Evolutionary conservation across 108 stramenopile genomes (phyloP).

Genomic region (Cylindrotheca fusiformis): DNA sequence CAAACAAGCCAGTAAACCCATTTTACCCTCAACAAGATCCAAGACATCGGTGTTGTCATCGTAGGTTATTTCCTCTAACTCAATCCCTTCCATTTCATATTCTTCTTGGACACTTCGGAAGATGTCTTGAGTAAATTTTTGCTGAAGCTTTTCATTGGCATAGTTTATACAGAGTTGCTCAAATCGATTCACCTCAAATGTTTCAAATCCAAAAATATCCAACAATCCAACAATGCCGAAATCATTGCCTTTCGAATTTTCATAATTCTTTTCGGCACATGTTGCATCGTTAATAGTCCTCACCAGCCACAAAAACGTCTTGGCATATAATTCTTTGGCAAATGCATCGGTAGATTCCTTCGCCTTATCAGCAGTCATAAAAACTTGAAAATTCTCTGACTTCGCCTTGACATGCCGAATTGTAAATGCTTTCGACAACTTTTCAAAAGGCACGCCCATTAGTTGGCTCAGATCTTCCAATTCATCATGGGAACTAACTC

Average conservation of each 20-base stretch:
- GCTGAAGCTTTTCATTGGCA: conserved; percentile 96
- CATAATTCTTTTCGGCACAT: conserved; percentile 55
- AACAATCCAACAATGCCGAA: conserved; percentile 78
- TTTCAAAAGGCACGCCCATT: conserved; percentile 68
- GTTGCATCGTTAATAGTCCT: conserved; percentile 90
- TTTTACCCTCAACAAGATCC: conserved; percentile 90
- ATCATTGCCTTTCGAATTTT: conserved; percentile 2
- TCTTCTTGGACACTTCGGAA: conserved; percentile 78
- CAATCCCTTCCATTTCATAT: conserved; percentile 94
- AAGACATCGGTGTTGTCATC: conserved; percentile 94
- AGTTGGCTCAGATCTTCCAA: conserved; percentile 62
- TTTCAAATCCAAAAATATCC: conserved; percentile 98
- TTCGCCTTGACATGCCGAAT: conserved; percentile 70
- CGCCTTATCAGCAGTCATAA: conserved; percentile 68
- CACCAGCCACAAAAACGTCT: conserved; percentile 92
- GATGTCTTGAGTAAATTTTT: conserved; percentile 84
- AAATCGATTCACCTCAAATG: conserved; percentile 84
- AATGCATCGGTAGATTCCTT: conserved; percentile 92
- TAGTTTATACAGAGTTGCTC: conserved; percentile 97
- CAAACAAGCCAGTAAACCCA: conserved; percentile 92
- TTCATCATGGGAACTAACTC: too few relatives aligned
- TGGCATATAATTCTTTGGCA: conserved; percentile 95
- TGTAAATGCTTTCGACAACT: conserved; percentile 51
- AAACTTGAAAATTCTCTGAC: conserved; percentile 75
- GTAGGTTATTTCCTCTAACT: conserved; percentile 83